phyloP scores from a whole-genome alignment of 2,329 filamentous ascomycete species.

The Arthrobotrys entomopaga region DNA sequence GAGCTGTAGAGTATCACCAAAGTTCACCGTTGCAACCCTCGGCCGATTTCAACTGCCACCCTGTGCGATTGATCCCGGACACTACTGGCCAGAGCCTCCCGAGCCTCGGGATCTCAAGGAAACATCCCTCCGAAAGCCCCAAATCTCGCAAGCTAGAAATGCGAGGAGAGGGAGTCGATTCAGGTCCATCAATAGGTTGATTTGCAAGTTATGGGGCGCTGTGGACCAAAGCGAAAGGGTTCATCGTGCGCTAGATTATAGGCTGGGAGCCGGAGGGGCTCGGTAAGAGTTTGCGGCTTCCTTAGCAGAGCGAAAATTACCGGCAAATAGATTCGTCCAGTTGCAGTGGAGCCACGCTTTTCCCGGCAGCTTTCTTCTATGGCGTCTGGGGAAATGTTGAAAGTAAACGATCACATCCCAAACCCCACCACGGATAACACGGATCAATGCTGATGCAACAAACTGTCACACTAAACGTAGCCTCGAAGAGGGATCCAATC shows the following conservation, averaged over 20 bases:
- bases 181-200: constrained; percentile 38
- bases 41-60: too few species aligned
- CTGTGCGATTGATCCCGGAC: too few species aligned
- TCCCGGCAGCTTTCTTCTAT: constrained; percentile 33
- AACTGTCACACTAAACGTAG: too few species aligned
- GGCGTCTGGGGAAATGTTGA: constrained; percentile 11
- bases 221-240: constrained; percentile 31
- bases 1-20: too few species aligned
- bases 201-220: constrained; percentile 18
- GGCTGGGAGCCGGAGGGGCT: too few species aligned
- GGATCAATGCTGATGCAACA: constrained; percentile 9
- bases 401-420: neutral
- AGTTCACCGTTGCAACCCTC: too few species aligned
- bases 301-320: constrained; percentile 20
- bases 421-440: constrained; percentile 42
- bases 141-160: too few species aligned
- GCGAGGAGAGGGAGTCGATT: neutral
- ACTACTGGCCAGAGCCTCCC: too few species aligned
- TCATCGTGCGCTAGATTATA: too few species aligned
- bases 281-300: constrained; percentile 2
- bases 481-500: too few species aligned
- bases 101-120: too few species aligned
- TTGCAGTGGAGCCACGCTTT: constrained; percentile 26
- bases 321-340: constrained; percentile 33
- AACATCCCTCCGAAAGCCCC: too few species aligned